phyloP scores from a whole-genome alignment of 2,329 filamentous ascomycete species.

The Capronia coronata region DNA sequence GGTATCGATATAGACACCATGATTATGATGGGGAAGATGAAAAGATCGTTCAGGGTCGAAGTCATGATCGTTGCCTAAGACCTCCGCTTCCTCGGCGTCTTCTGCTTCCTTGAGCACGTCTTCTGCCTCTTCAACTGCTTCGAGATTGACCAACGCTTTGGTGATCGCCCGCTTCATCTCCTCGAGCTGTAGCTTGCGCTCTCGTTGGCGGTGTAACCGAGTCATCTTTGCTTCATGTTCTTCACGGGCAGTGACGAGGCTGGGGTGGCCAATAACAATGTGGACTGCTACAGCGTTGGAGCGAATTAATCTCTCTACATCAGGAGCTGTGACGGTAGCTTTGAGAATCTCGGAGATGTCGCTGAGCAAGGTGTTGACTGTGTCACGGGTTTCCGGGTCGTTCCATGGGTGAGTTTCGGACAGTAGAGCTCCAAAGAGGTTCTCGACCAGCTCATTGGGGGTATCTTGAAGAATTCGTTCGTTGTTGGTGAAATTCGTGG shows the following conservation, averaged over 20 bases:
- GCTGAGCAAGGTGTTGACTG: background rate
- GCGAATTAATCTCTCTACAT: no score
- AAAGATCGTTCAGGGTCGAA: no score
- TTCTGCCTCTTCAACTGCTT: background rate
- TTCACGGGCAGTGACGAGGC: background rate
- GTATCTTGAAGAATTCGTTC: background rate
- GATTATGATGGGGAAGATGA: no score
- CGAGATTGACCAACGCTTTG: background rate
- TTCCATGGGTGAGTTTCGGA: background rate
- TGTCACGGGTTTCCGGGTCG: background rate
- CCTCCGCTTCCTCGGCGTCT: no score
- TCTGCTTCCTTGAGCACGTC: background rate
- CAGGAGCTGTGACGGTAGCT: slow-evolving; percentile 20
- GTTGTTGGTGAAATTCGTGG: no score
- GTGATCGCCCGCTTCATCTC: background rate
- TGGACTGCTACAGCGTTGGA: no score
- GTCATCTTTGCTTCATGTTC: background rate
- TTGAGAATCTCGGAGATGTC: background rate
- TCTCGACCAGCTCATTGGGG: no score
- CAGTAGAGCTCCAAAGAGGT: background rate
- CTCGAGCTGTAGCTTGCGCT: background rate
- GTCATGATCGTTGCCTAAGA: no score
- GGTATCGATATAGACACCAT: no score
- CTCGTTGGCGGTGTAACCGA: background rate
- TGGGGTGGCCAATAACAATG: background rate